A percentile compares a stretch with the other conserved stretches of the same genome.
Conservation (phyloP, 1,284 basidiomycete species). For the Blastosporella zonata region DNA sequence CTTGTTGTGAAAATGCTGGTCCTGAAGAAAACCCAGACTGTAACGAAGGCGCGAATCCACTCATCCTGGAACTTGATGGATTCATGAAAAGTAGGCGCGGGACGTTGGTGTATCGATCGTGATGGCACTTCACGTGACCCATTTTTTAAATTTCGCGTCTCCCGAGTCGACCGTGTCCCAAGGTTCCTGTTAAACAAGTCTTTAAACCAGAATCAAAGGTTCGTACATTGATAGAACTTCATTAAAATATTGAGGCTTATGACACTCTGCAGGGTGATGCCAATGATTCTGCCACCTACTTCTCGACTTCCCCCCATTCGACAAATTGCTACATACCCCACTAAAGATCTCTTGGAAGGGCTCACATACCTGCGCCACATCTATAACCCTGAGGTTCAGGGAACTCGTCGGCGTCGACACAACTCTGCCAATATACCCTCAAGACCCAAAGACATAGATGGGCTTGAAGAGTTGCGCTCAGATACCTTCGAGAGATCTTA, state of each 20-base stretch:
- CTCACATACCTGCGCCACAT: constrained; percentile 40
- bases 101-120: no score
- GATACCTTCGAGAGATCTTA: constrained; percentile 70
- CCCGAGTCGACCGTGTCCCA: no score
- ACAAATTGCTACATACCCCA: constrained; percentile 19
- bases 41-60: constrained; percentile 4
- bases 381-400: constrained; percentile 47
- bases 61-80: constrained; percentile 4
- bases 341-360: constrained; percentile 27
- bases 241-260: no score
- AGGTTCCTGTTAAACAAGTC: no score
- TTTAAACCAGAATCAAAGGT: no score
- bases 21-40: constrained; percentile 7
- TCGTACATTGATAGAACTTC: no score
- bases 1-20: constrained; percentile 12
- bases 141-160: no score
- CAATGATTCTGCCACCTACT: constrained; percentile 35
- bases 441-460: background rate
- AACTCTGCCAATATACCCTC: background rate
- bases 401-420: constrained; percentile 29
- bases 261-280: background rate
- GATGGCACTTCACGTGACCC: no score
- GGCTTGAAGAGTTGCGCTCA: constrained; percentile 28
- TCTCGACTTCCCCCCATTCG: constrained; percentile 31
- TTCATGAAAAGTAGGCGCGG: no score